A percentile compares a stretch with the other conserved stretches of the same genome.
These are phyloP conservation scores for Trebouxiophyceae sp. DNA, from an alignment of 163 green algal species.

Conservation along the genomic window DNA sequence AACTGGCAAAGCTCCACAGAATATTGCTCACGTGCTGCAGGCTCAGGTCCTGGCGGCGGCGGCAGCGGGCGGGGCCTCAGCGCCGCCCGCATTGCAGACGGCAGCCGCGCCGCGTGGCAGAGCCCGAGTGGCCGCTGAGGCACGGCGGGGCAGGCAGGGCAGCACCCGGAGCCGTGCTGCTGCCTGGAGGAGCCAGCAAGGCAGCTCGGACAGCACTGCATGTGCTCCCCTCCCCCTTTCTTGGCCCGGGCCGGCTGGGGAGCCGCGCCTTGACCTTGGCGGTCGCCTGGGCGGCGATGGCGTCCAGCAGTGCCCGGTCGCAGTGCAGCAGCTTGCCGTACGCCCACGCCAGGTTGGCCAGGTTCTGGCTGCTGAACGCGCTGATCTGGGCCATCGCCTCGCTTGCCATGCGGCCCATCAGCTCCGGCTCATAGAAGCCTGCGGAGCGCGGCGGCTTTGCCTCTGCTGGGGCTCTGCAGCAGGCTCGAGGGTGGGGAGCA, in stretches of 20 bases:
- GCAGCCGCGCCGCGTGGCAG: no score
- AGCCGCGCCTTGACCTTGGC: constrained; percentile 9
- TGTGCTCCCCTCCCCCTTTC: no score
- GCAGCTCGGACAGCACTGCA: no score
- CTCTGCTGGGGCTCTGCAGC: no score
- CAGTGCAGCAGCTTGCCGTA: constrained; percentile 30
- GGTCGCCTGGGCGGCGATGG: constrained; percentile 16
- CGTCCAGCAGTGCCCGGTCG: constrained; percentile 20
- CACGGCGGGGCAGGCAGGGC: no score
- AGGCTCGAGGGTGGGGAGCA: no score
- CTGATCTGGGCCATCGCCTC: constrained; percentile 17
- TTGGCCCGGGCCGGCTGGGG: no score
- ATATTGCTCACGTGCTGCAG: constrained; percentile 44
- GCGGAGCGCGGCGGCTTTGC: background rate
- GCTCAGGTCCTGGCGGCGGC: constrained; percentile 23
- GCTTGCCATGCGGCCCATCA: constrained; percentile 21
- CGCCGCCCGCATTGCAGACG: no score
- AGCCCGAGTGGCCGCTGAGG: no score
- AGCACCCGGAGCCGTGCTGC: no score
- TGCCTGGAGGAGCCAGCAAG: no score
- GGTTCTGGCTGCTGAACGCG: constrained; percentile 27
- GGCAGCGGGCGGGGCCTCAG: no score
- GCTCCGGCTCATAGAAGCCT: constrained; percentile 11
- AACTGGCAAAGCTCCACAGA: constrained; percentile 24
- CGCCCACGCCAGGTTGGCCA: constrained; percentile 27